Evolutionary conservation across 805 yeast species (phyloP), one percentile per base, ranked within the genome.

Genomic region (Kurtzmaniella fragi): DNA sequence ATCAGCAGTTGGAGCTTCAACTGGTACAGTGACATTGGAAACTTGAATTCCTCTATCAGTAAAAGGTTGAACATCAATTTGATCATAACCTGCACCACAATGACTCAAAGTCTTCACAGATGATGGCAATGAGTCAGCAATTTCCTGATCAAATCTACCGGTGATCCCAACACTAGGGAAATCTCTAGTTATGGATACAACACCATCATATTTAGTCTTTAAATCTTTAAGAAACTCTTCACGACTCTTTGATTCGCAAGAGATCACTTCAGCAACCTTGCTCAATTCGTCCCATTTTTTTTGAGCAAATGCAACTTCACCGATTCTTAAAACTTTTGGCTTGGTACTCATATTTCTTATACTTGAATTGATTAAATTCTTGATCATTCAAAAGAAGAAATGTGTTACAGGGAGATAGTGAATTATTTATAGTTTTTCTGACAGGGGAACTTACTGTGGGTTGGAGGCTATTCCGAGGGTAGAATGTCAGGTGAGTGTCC

Each of bases 41-140:
- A 83, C 70, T 56, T 80, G 87, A 45, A 83, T 76, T 20, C 71
- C 69, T 30, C 70, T 64, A 16, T 63, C 66, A 3, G 71, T 64
- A 44, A 80, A 72, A 14, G 77, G 73, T 17, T 62, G 64, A 3
- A 76, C 71, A 46, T 82, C 85, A 32, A 82, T 66, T 58, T 82
- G 88, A 54, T 83, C 91, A 57, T 83, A 82, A 4, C 85, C 90
- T 0, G 91, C 91, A 41, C 90, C 90, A 43, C 71, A 63, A 56
- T 82, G 87, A 44, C 77, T 65, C 11, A 83, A 62, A 11, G 75
- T 63, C 42, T 69, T 67, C 5, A 83, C 67, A 0, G 78, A 56
- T 1, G 59, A 40, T 3, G 91, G 91, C 39, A 83, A 64, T 20
- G 70, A 68, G 8, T 58, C 46, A 15, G 77, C 70, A 45, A 83